Percentiles rank a stretch among this genome's conserved stretches.
Conservation (phyloP, 2,329 filamentous ascomycete species). For the Penicillium sp. region DNA sequence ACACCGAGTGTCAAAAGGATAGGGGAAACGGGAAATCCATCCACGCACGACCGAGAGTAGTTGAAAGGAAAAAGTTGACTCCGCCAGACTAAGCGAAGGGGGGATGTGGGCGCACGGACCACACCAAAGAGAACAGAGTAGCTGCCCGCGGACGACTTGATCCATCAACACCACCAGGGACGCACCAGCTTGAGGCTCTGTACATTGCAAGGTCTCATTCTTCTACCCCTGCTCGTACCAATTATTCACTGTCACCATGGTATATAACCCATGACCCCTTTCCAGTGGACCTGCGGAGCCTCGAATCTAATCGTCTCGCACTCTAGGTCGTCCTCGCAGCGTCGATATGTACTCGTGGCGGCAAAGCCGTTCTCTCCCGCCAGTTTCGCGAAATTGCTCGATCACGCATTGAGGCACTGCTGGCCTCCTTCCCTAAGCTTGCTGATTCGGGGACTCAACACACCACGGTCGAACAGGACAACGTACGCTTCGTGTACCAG, state of each 20-base stretch:
- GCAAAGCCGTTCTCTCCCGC: constrained; percentile 95
- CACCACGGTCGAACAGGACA: constrained; percentile 97
- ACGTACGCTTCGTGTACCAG: constrained; percentile 98
- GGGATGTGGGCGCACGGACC: constrained; percentile 32
- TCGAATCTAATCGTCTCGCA: constrained; percentile 11
- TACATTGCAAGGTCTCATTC: neutral
- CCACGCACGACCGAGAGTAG: too few species aligned
- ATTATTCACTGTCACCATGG: too few species aligned
- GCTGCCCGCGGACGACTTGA: constrained; percentile 23
- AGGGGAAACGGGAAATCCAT: too few species aligned
- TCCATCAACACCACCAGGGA: constrained; percentile 19
- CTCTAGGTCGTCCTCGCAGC: constrained; percentile 90
- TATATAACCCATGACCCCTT: constrained; percentile 11
- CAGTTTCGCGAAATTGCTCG: constrained; percentile 97
- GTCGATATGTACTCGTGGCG: constrained; percentile 96
- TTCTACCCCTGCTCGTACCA: neutral
- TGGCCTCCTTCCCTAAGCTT: constrained; percentile 96
- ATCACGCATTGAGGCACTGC: constrained; percentile 90
- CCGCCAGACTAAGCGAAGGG: constrained; percentile 35
- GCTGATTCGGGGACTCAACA: constrained; percentile 94
- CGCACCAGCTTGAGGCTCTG: too few species aligned
- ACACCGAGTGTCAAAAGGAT: too few species aligned
- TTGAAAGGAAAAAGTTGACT: neutral
- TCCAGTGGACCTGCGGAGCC: neutral
- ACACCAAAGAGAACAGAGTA: constrained; percentile 40